phyloP scores from a whole-genome alignment of 2,329 filamentous ascomycete species.

The Cytospora paraplurivora region DNA sequence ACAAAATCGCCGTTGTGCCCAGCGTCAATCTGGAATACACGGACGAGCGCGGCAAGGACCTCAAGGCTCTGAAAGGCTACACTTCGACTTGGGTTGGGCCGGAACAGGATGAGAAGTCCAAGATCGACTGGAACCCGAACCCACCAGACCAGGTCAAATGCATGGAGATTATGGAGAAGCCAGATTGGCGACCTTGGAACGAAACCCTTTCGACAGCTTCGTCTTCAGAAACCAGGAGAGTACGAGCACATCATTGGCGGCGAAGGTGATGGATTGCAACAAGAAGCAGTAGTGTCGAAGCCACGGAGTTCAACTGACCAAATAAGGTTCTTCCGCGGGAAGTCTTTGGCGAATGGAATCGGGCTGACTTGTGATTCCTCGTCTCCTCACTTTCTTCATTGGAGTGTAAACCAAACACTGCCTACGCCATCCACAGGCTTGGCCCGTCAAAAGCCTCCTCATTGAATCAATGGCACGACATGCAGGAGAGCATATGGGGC shows the following conservation, averaged over 20 bases:
- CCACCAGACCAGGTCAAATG: constrained; percentile 53
- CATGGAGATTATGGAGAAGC: constrained; percentile 45
- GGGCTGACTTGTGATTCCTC: background rate
- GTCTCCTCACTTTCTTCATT: background rate
- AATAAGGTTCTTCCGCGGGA: background rate
- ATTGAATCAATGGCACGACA: constrained; percentile 8
- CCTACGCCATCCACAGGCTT: constrained; percentile 4
- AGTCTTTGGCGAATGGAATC: background rate
- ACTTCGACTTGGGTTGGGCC: constrained; percentile 42
- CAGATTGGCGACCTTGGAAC: constrained; percentile 48
- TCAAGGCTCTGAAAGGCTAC: constrained; percentile 56
- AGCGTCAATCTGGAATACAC: constrained; percentile 58
- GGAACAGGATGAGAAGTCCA: constrained; percentile 30
- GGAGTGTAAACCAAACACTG: background rate
- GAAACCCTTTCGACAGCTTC: constrained; percentile 31
- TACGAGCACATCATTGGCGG: background rate
- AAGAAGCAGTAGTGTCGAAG: background rate
- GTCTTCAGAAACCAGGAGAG: background rate
- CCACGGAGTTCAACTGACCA: constrained; percentile 2
- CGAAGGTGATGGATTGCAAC: background rate
- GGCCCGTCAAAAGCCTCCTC: background rate
- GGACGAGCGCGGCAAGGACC: constrained; percentile 44
- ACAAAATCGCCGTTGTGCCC: constrained; percentile 58
- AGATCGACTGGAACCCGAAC: constrained; percentile 46
- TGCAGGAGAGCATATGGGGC: constrained; percentile 12